Base-by-base conservation (phyloP, 805 yeast species). In the Saccharomycopsis selenospora region DNA sequence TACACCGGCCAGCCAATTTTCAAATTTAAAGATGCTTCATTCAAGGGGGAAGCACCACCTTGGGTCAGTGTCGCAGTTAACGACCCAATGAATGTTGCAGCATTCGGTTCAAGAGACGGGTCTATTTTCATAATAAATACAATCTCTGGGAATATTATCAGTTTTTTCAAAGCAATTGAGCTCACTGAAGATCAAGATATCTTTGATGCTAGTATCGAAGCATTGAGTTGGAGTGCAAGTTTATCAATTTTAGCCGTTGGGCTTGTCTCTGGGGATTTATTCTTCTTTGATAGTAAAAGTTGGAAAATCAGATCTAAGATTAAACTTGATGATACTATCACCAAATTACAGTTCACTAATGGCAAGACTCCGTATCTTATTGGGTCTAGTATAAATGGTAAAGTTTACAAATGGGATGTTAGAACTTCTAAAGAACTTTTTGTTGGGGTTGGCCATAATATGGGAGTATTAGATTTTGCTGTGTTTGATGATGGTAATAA, bases 401-500 rank as follows among this genome's bases (percentile, higher is more conserved):
- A 76, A 56, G 77, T 93, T 29, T 82, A 82, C 66, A 80, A 83
- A 64, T 89, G 88, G 85, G 97, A 93, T 65, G 81, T 85, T 4
- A 81, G 96, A 68, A 82, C 89, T 2, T 95, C 95, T 50, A 45
- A 49, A 28, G 81, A 78, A 59, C 66, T 83, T 50, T 85, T 83
- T 68, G 82, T 75, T 28, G 93, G 95, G 55, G 79, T 79, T 36
- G 99, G 99, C 20, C 99, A 93, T 64, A 85, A 84, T 65, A 85
- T 86, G 85, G 98, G 98, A 54, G 81, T 93, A 17, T 73, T 93
- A 55, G 97, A 88, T 59, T 91, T 93, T 61, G 80, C 83, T 17
- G 61, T 82, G 40, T 76, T 80, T 49, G 80, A 77, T 36, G 67
- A 76, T 42, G 91, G 88, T 24, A 72, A 75, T 45, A 80, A 82